Conservation (phyloP, 1,284 basidiomycete species). For the Apiotrichum brassicae region DNA sequence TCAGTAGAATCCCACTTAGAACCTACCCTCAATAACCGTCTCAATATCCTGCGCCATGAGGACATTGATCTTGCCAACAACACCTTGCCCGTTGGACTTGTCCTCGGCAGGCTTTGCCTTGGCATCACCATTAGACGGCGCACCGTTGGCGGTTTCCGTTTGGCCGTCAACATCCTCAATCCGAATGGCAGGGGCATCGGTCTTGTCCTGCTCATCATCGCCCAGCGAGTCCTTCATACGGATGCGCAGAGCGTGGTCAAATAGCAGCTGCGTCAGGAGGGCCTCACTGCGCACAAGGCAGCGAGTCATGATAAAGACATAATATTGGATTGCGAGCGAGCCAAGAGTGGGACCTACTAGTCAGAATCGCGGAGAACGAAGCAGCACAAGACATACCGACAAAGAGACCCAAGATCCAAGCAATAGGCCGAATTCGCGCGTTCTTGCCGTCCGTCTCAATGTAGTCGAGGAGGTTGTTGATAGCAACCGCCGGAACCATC, state of each 20-base stretch:
- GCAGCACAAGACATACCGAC: slow-evolving; percentile 47
- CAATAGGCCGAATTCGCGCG: slow-evolving; percentile 50
- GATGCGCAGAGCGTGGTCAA: slow-evolving; percentile 63
- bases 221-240: slow-evolving; percentile 50
- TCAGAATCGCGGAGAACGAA: background rate
- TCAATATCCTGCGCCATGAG: slow-evolving; percentile 46
- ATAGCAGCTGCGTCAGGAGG: slow-evolving; percentile 62
- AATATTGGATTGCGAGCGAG: slow-evolving; percentile 39
- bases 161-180: slow-evolving; percentile 14
- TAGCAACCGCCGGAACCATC: slow-evolving; percentile 51
- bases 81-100: slow-evolving; percentile 35
- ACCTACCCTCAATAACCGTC: slow-evolving; percentile 39
- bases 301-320: slow-evolving; percentile 45
- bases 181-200: slow-evolving; percentile 11
- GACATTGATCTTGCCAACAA: slow-evolving; percentile 59
- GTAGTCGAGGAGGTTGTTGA: slow-evolving; percentile 52
- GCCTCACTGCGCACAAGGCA: slow-evolving; percentile 55
- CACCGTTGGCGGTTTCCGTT: slow-evolving; percentile 8
- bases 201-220: slow-evolving; percentile 12
- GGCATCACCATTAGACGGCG: slow-evolving; percentile 13
- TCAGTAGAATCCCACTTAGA: background rate
- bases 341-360: slow-evolving; percentile 45
- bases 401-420: slow-evolving; percentile 62
- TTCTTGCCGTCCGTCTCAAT: slow-evolving; percentile 49
- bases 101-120: background rate